Evolutionary conservation across 2,329 filamentous ascomycete species (phyloP), one percentile per base, ranked within the genome.

Genomic region (Colletotrichum spinosum): DNA sequence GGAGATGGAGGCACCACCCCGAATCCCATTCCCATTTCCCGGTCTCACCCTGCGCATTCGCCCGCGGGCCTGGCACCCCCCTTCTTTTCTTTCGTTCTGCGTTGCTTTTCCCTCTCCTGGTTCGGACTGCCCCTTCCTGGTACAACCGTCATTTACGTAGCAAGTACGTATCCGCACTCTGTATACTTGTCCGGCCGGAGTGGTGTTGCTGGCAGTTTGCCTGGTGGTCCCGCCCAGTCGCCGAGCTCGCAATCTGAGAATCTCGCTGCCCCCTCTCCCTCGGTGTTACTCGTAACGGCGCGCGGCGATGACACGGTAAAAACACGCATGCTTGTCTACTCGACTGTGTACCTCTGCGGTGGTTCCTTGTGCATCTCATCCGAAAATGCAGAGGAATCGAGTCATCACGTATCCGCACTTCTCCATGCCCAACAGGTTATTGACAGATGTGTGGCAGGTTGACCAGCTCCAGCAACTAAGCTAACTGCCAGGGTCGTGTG

Each of bases 201-300:
- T 25, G 25, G 25, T 25, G 25, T 25, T 25, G 25, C 25, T 25
- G 25, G 25, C 25, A 25, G 25, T 25, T 25, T 25, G 25, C 25
- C 25, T 25, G 49, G 37, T 56, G 60, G 56, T 38, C 50, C 62
- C 52, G 52, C 52, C 15, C 13, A 62, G 13, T 52, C 58, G 37
- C 58, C 58, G 51, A 62, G 41, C 62, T 62, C 37, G 58, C 63
- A 41, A 46, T 56, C 42, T 62, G 25, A 25, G 25, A 25, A 25
- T 25, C 45, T 51, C 11, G 53, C 53, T 44, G 42, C 46, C 53
- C 37, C 45, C 10, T 46, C 44, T 15, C 17, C 45, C 45, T 63
- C 63, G 63, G 63, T 54, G 52, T 63, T 63, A 63, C 42, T 65
- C 48, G 41, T 63, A 63, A 65, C 58, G 42, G 58, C 58, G 58